These are phyloP conservation scores for Xylariaceae sp. DNA, from an alignment of 2,329 filamentous ascomycete genomes.

Conservation along the genomic window DNA sequence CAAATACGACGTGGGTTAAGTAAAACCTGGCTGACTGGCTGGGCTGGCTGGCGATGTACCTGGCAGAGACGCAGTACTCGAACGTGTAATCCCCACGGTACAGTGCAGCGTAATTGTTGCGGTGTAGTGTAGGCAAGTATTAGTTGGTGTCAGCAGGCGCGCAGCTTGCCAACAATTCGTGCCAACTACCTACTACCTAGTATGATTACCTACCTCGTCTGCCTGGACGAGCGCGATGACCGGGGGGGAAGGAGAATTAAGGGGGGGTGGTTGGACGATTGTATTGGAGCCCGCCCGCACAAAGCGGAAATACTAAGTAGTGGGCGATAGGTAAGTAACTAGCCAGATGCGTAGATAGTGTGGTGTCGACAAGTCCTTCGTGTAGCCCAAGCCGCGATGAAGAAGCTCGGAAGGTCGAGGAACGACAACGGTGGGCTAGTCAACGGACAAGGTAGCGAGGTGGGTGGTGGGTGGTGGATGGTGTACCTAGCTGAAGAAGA, in stretches of 20 bases:
- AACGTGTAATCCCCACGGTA: conserved; percentile 8
- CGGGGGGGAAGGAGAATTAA: conserved; percentile 9
- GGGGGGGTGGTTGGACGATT: conserved; percentile 5
- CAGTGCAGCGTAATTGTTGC: conserved; percentile 20
- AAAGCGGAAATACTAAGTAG: conserved; percentile 9
- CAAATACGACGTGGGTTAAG: conserved; percentile 27
- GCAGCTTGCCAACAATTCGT: conserved; percentile 22
- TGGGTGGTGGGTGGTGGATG: background rate
- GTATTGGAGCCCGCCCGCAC: conserved; percentile 18
- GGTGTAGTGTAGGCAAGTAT: conserved; percentile 16
- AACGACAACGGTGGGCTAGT: background rate
- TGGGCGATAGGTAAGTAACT: conserved; percentile 3
- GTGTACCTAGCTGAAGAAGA: background rate
- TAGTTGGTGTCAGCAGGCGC: conserved; percentile 30
- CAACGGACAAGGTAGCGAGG: background rate
- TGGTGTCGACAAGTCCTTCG: conserved; percentile 11
- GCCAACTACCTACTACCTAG: conserved; percentile 6
- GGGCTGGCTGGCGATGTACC: conserved; percentile 19
- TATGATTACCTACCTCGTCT: conserved; percentile 17
- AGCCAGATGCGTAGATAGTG: conserved; percentile 6
- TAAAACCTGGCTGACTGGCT: conserved; percentile 13
- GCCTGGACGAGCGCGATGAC: conserved; percentile 15
- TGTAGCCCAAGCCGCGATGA: conserved; percentile 27
- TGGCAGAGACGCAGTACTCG: conserved; percentile 10
- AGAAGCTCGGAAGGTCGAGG: background rate